Evolutionary conservation across 305 asterid species (phyloP), one percentile per base, ranked within the genome.

Genomic region (Caryopteris hybrid): DNA sequence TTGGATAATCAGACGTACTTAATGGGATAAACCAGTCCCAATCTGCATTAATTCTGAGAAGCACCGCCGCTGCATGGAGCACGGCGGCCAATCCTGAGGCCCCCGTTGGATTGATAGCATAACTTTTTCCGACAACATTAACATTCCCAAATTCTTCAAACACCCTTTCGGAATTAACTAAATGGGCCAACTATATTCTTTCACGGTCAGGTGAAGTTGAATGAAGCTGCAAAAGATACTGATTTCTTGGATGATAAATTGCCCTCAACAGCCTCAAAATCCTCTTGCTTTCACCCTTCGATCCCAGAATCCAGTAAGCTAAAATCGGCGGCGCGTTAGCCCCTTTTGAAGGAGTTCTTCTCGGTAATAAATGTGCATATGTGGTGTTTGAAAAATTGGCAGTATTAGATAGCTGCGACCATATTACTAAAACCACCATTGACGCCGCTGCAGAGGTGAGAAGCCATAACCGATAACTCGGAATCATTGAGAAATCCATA

Each of bases 21-120:
- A 85, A 70, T 14, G 77, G 65, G 20, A 73, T 36, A 58, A 82
- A 85, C 90, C 90, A 85, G 45, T 85, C 86, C 90, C 90, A 85
- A 50, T 64, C 75, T 0, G 61, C 56, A 17, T 74, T 71, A 12
- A 82, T 45, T 53, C 65, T 59, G 34, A 82, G 84, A n/a, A 85
- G 79, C 84, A 85, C 18, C 13, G 90, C 80, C 10, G 84, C 77
- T 1, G 86, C 86, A 46, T 85, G 86, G 46, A 85, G 84, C 72
- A 80, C 77, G 4, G 88, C 88, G 60, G 84, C 77, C 39, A 82
- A 78, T 25, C 80, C 79, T 1, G 90, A 85, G 3, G 80, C 88
- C 60, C 78, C 83, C 61, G 29, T 69, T 4, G 38, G 77, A 52
- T 75, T 78, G 22, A 82, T 70, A 5, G 74, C 79, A 69, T 82